A percentile compares a stretch with the other conserved stretches of the same genome.
Conservation (phyloP, 2,329 filamentous ascomycete species). For the Penicillium polonicum region DNA sequence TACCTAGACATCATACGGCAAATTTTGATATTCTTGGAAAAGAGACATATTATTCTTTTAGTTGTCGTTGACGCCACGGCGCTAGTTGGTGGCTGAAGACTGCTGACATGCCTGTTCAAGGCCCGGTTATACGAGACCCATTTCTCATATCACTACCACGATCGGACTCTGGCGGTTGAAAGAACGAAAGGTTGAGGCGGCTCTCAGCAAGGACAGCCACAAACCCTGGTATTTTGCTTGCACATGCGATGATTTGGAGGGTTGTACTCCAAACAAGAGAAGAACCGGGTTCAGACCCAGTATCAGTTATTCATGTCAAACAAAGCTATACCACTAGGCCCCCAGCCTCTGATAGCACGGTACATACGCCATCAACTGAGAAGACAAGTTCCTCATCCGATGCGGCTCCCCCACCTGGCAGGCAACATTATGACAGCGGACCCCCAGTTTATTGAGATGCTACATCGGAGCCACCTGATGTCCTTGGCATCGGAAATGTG, state of each 20-base stretch:
- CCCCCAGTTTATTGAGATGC: background rate
- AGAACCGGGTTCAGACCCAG: background rate
- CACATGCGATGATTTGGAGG: background rate
- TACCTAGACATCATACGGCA: background rate
- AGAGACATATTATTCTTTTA: background rate
- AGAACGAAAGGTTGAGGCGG: background rate
- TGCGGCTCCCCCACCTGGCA: background rate
- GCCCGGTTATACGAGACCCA: background rate
- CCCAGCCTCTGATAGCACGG: background rate
- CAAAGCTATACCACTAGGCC: background rate
- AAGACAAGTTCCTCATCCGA: background rate
- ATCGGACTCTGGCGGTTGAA: too few species aligned
- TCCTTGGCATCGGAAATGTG: background rate
- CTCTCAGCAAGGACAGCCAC: background rate
- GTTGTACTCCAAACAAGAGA: background rate
- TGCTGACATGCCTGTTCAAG: background rate
- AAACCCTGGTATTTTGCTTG: background rate
- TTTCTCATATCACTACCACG: background rate
- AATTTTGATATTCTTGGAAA: background rate
- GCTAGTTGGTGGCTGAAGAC: background rate
- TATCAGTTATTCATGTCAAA: background rate
- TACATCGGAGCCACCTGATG: background rate
- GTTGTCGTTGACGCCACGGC: background rate
- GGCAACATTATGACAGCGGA: background rate
- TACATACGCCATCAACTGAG: background rate